Base-by-base conservation (phyloP, 352 stramenopile genomes). In the Globisporangium alternatum region DNA sequence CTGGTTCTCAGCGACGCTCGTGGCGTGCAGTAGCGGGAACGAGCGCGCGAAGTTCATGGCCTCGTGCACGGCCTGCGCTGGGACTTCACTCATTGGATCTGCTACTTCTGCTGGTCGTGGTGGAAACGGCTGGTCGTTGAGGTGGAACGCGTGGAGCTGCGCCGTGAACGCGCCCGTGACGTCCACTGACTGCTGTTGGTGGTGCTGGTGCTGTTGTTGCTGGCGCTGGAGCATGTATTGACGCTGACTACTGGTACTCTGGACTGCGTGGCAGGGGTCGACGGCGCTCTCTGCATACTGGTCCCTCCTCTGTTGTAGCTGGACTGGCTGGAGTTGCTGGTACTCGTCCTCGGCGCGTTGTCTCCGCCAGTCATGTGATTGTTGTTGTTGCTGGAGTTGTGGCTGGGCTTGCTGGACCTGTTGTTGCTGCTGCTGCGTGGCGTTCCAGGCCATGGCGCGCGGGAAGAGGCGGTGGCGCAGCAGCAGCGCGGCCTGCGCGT, bases 391-490 rank as follows among this genome's bases (percentile, higher is more conserved):
- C 31, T 52, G 41, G 19, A 28, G 22, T 7, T 45, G 28, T 12
- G 19, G 53, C 15, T 21, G 55, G 13, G 7, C 37, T 25, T n/a
- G 28, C 12, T 35, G 39, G 4, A 8, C 13, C 12, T 52, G 39
- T 47, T 37, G 53, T 28, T 55, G 59, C 22, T 60, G 56, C 37
- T 49, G 72, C 19, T 81, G 76, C n/a, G 68, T 70, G 15, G 80
- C 68, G 54, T 76, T 76, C 77, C 77, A 88, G 47, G 77, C 79
- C 80, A 88, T 88, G 44, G 77, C 80, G 21, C 80, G 75, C 15
- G 80, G 80, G 67, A 88, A 88, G 47, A 88, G 63, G 9, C 80
- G 80, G 61, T 88, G 80, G 56, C 75, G 77, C 66, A 88, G 71
- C 59, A 79, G 65, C 49, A 78, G 62, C 21, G 44, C 62, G 3